phyloP scores from a whole-genome alignment of 148 eudicot genomes.

The Vaccinium myrtillus region DNA sequence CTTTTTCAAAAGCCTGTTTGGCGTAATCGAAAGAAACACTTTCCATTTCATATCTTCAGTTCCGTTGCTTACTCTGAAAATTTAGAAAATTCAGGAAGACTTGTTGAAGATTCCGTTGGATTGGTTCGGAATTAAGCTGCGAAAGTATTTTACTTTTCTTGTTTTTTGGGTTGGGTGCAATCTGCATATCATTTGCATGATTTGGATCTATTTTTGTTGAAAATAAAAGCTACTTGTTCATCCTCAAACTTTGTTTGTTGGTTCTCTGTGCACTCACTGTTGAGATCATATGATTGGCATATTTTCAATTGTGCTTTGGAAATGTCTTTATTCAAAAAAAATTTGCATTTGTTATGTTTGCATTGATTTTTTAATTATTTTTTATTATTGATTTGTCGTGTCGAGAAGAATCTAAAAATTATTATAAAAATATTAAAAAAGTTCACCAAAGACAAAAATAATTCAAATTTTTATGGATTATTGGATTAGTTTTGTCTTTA shows the following conservation, averaged over 20 bases:
- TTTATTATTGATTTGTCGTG: too few species aligned
- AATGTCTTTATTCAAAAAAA: too few species aligned
- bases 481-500: too few species aligned
- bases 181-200: not conserved
- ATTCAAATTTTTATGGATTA: too few species aligned
- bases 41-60: not conserved
- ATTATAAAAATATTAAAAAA: too few species aligned
- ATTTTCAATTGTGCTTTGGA: not conserved
- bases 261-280: not conserved
- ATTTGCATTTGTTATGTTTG: too few species aligned
- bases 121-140: not conserved
- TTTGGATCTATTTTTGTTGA: not conserved
- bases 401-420: too few species aligned
- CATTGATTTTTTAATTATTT: too few species aligned
- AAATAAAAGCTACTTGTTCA: constrained; percentile 10
- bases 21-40: not conserved
- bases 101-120: not conserved
- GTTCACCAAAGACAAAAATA: too few species aligned
- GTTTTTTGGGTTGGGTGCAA: not conserved
- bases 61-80: too few species aligned
- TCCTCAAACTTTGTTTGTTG: not conserved
- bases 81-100: too few species aligned
- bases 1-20: not conserved
- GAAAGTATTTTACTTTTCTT: not conserved
- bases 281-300: not conserved